A percentile compares a stretch with the other conserved stretches of the same genome.
Evolutionary conservation across 129 eudicot species (phyloP).

Genomic region (Artemisia argyi): DNA sequence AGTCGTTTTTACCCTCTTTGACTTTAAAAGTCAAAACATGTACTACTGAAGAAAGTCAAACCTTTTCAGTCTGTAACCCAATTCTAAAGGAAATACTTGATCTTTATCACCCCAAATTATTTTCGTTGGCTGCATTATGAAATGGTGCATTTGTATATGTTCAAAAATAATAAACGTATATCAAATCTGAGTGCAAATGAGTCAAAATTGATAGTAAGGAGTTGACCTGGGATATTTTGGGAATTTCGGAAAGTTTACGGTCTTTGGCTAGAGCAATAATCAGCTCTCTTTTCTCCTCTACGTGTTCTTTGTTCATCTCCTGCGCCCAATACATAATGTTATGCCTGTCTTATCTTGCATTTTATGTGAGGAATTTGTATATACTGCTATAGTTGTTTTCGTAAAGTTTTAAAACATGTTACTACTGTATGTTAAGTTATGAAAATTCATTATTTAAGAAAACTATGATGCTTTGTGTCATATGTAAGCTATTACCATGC

Average conservation of each 20-base stretch:
- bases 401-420: not conserved
- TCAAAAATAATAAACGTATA: not conserved
- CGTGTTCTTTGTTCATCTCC: constrained; percentile 53
- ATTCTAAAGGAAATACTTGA: constrained; percentile 58
- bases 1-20: constrained; percentile 15
- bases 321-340: constrained; percentile 21
- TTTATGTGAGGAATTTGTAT: not conserved
- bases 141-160: not conserved
- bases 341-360: not conserved
- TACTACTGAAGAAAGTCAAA: constrained; percentile 9
- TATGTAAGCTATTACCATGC: no score
- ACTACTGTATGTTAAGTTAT: not conserved
- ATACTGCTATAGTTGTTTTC: not conserved
- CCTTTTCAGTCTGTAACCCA: constrained; percentile 71
- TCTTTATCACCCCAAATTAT: constrained; percentile 77
- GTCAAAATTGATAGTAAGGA: not conserved
- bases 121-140: constrained; percentile 55
- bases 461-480: not conserved
- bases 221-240: constrained; percentile 64
- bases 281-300: constrained; percentile 63
- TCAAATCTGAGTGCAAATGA: not conserved
- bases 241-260: constrained; percentile 61
- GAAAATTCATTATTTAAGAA: not conserved
- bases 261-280: constrained; percentile 49
- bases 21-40: constrained; percentile 18